Evolutionary conservation across 306 rosid species (phyloP).

Genomic region (Arachis stenosperma): DNA sequence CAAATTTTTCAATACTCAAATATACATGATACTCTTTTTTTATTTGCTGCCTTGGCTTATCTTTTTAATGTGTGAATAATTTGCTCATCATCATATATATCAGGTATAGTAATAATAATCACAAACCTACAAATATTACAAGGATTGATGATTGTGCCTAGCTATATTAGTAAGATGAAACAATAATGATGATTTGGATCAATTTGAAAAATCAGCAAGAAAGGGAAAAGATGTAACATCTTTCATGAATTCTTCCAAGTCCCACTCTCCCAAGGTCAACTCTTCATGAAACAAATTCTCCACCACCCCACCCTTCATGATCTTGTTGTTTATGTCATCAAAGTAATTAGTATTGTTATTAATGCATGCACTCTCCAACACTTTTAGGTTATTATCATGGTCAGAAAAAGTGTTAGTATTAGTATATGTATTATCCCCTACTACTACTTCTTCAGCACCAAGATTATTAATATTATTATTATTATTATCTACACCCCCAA

Average conservation of each 20-base stretch:
- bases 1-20: no score
- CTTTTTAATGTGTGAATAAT: conserved; percentile 15
- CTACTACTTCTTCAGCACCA: conserved; percentile 30
- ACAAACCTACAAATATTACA: conserved; percentile 32
- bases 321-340: conserved; percentile 44
- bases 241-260: conserved; percentile 83
- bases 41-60: not conserved
- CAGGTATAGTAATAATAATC: not conserved
- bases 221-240: conserved; percentile 79
- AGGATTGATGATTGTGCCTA: not conserved
- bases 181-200: conserved; percentile 35
- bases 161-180: no score
- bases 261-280: conserved; percentile 79
- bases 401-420: conserved; percentile 38
- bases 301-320: conserved; percentile 44
- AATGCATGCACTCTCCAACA: conserved; percentile 42
- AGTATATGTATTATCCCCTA: conserved; percentile 35
- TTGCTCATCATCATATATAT: not conserved
- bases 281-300: conserved; percentile 64
- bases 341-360: not conserved
- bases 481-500: conserved; percentile 2
- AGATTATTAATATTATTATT: conserved; percentile 26
- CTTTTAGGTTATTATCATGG: conserved; percentile 40
- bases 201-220: conserved; percentile 61
- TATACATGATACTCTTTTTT: conserved; percentile 29